Conservation (phyloP, 345 rosid species). For the Sisymbrium irio region DNA sequence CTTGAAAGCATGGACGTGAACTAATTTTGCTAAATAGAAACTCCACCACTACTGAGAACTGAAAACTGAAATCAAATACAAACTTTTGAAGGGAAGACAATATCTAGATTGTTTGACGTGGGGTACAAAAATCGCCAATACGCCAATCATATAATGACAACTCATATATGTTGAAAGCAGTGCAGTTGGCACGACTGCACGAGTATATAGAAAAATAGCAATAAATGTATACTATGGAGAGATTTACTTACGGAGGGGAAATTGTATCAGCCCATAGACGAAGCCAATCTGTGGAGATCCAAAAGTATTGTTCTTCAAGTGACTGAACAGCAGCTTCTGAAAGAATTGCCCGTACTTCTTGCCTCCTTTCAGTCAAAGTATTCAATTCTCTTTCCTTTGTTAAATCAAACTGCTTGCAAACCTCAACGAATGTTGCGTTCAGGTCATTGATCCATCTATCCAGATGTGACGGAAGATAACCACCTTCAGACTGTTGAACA, state of each 20-base stretch:
- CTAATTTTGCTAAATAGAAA: constrained; percentile 5
- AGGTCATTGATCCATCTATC: constrained; percentile 47
- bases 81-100: constrained; percentile 6
- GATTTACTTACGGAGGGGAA: constrained; percentile 59
- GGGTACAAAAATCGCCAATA: background rate
- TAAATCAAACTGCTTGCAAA: constrained; percentile 57
- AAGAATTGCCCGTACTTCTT: constrained; percentile 82
- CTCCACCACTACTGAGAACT: background rate
- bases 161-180: constrained; percentile 3
- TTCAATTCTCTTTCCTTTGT: constrained; percentile 58
- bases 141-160: background rate
- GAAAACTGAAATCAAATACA: constrained; percentile 11
- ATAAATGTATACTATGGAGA: constrained; percentile 7
- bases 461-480: constrained; percentile 71
- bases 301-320: constrained; percentile 60
- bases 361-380: constrained; percentile 58
- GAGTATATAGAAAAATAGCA: constrained; percentile 3
- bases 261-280: constrained; percentile 89
- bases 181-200: constrained; percentile 14
- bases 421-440: constrained; percentile 58
- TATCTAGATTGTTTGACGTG: background rate
- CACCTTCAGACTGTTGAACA: constrained; percentile 38
- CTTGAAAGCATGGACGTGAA: constrained; percentile 8
- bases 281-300: constrained; percentile 93
- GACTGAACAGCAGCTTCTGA: constrained; percentile 77